Evolutionary conservation across 805 yeast species (phyloP).

Genomic region (Lipomyces starkeyi): DNA sequence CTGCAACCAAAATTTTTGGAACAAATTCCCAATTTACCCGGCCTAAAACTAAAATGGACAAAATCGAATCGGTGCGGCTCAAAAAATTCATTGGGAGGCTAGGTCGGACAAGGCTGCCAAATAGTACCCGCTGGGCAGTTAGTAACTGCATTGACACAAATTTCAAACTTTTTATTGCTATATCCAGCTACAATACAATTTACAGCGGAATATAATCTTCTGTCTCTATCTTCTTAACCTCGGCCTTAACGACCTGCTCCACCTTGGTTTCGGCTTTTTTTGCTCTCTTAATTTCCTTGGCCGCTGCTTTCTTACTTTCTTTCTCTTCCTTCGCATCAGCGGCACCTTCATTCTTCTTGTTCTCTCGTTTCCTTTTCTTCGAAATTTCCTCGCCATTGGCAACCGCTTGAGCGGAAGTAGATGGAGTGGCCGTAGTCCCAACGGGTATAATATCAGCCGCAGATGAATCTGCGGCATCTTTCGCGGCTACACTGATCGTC

Average conservation of each 20-base stretch:
- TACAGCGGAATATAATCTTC: slow-evolving; percentile 1
- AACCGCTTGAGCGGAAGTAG: neutral
- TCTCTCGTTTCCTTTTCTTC: neutral
- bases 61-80: neutral
- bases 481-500: neutral
- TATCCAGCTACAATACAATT: neutral
- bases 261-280: neutral
- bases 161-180: neutral
- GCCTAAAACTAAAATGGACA: neutral
- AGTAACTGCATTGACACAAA: too few relatives aligned
- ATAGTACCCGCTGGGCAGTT: too few relatives aligned
- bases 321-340: neutral
- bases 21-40: neutral
- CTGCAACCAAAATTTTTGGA: slow-evolving; percentile 1
- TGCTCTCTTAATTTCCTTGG: neutral
- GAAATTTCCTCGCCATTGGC: neutral
- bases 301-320: neutral
- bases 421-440: neutral
- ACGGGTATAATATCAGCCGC: neutral
- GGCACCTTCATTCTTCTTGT: neutral
- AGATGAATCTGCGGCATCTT: neutral
- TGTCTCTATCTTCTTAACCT: neutral
- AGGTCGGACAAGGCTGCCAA: neutral
- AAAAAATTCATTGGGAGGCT: neutral
- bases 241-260: neutral